Percentiles rank a stretch among this genome's conserved stretches.
These are phyloP conservation scores for Leccinellum rugosiceps DNA, from an alignment of 768 basidiomycete genomes.

Conservation along the genomic window DNA sequence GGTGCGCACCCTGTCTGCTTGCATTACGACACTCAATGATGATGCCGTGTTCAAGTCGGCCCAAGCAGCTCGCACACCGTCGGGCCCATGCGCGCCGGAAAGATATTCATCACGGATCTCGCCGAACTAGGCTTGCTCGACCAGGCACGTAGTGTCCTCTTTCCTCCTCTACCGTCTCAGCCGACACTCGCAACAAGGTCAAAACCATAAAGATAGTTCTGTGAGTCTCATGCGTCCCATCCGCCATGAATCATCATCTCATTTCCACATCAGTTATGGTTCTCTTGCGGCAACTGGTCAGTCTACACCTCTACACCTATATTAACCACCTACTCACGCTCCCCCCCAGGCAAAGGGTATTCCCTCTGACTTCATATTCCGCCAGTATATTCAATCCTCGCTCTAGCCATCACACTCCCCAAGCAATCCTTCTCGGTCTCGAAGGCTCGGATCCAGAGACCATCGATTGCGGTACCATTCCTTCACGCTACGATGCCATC, in stretches of 20 bases:
- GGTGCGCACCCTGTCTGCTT: constrained; percentile 42
- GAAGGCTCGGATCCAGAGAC: constrained; percentile 94
- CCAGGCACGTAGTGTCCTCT: constrained; percentile 43
- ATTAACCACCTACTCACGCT: constrained; percentile 2
- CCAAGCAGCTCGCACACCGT: constrained; percentile 67
- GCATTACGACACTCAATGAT: neutral
- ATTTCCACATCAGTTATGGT: constrained; percentile 59
- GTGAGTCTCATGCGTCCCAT: constrained; percentile 39
- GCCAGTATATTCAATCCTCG: neutral
- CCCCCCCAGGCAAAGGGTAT: constrained; percentile 68
- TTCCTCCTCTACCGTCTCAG: neutral
- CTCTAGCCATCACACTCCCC: constrained; percentile 78
- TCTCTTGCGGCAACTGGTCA: constrained; percentile 89
- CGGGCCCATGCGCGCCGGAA: constrained; percentile 88
- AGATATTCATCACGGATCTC: constrained; percentile 80
- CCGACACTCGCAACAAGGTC: constrained; percentile 44
- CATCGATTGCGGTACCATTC: constrained; percentile 82
- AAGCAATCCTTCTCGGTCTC: constrained; percentile 79
- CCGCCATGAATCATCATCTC: neutral
- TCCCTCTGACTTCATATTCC: constrained; percentile 14
- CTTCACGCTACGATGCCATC: constrained; percentile 71
- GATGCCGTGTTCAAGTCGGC: constrained; percentile 45
- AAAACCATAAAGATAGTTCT: constrained; percentile 80
- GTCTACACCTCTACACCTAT: constrained; percentile 11
- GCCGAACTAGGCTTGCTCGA: constrained; percentile 64